Evolutionary conservation across 2,329 filamentous ascomycete species (phyloP), one percentile per base, ranked within the genome.

Genomic region (Penicillium sp.): DNA sequence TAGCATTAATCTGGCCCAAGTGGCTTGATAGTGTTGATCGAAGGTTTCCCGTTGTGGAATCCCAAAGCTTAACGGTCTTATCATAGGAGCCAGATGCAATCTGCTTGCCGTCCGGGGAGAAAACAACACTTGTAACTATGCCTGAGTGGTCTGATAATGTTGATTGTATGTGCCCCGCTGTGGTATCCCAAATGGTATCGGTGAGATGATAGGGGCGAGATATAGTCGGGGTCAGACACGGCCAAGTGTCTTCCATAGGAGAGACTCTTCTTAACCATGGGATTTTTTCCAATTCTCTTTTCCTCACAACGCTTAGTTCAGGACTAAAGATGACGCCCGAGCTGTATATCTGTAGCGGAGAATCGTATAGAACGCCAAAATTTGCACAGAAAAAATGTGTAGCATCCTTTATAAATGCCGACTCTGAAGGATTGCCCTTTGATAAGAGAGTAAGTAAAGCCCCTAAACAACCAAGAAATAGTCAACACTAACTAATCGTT

Each of bases 311-410:
- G 45, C 58, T 59, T 51, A 44, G 37, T 27, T 60, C 58, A 27
- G 58, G 60, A 45, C 54, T 60, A 40, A 61, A 61, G 25, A 61
- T 55, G 12, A 63, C 15, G 41, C 48, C 56, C 47, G 56, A 58
- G 53, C 56, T 61, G 18, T 61, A 63, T 15, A 57, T 51, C 49
- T 63, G 58, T 14, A 61, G 20, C 27, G 58, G 60, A 54, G 53
- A 63, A 31, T 47, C 15, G 6, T 23, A 9, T 1, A 63, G 9
- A 47, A 31, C 56, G 6, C 55, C 15, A 37, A 52, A 58, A 31
- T 63, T 40, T 53, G 56, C 27, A 49, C n/a, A 22, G 15, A 63
- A 42, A 49, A 61, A 63, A 18, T 50, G 46, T 31, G 26, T 41
- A 53, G 58, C 55, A 29, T 62, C 60, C 18, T 55, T 50, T 23